phyloP scores from a whole-genome alignment of 129 eudicot genomes.

The Saposhnikovia divaricata region DNA sequence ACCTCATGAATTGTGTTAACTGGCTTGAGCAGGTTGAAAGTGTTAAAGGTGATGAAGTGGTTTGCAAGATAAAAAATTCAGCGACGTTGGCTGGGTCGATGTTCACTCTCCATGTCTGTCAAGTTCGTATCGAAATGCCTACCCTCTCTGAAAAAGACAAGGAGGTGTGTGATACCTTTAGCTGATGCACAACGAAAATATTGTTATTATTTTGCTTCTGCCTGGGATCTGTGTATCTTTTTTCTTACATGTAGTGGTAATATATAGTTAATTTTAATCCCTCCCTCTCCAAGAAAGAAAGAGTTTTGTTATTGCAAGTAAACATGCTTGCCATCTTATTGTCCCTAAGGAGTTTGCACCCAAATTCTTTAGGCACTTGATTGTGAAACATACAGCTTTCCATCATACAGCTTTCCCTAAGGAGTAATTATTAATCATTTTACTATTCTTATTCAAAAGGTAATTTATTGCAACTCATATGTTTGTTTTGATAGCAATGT shows the following conservation, averaged over 20 bases:
- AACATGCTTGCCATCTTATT: background rate
- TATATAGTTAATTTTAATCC: background rate
- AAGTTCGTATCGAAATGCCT: slow-evolving; percentile 74
- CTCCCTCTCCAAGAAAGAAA: background rate
- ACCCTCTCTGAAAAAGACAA: slow-evolving; percentile 85
- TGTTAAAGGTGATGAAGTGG: slow-evolving; percentile 63
- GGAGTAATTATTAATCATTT: background rate
- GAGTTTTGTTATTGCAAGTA: no score
- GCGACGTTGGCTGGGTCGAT: slow-evolving; percentile 78
- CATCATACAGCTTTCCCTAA: background rate
- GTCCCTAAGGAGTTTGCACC: background rate
- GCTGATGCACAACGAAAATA: background rate
- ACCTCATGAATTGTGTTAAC: background rate
- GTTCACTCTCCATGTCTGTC: slow-evolving; percentile 84
- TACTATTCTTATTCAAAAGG: background rate
- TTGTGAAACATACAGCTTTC: background rate
- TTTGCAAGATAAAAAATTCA: slow-evolving; percentile 78
- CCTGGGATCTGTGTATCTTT: background rate
- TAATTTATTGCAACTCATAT: background rate
- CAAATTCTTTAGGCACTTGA: background rate
- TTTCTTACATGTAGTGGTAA: background rate
- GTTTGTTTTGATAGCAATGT: background rate
- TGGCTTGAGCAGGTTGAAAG: slow-evolving; percentile 59
- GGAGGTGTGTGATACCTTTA: slow-evolving; percentile 40
- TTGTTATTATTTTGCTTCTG: background rate